Percentiles rank a stretch among this genome's conserved stretches.
Conservation (phyloP, 805 yeast species). For the Candida schatavii region DNA sequence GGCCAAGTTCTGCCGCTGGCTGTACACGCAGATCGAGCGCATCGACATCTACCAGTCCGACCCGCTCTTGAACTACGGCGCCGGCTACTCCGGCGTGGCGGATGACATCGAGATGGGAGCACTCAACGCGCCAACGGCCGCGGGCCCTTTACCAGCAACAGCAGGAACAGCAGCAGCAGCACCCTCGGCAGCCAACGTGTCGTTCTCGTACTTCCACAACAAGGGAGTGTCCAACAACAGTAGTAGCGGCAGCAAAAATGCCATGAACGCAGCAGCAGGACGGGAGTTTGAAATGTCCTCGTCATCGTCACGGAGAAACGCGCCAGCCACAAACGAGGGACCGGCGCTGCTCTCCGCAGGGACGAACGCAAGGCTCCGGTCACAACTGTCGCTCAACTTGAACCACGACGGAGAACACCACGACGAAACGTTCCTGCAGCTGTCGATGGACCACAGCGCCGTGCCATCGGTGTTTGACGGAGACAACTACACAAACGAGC, state of each 20-base stretch:
- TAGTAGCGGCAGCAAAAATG: not conserved
- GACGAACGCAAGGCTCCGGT: conserved; percentile 5
- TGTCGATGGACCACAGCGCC: conserved; percentile 34
- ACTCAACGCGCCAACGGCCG: not conserved
- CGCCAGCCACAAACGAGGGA: conserved; percentile 15
- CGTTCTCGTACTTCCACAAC: conserved; percentile 7
- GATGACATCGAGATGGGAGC: conserved; percentile 4
- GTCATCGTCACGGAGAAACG: conserved; percentile 27
- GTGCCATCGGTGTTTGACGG: conserved; percentile 40
- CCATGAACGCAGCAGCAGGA: conserved; percentile 3
- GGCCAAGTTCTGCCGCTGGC: conserved; percentile 67
- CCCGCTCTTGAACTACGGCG: conserved; percentile 23
- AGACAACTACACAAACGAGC: conserved; percentile 17
- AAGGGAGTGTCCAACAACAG: conserved; percentile 7
- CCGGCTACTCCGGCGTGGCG: not conserved
- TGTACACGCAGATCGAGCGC: conserved; percentile 42
- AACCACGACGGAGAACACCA: conserved; percentile 14
- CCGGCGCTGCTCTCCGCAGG: conserved; percentile 6
- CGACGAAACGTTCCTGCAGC: conserved; percentile 8
- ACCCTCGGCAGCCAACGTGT: conserved; percentile 2
- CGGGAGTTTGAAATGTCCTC: conserved; percentile 22
- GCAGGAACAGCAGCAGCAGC: no score
- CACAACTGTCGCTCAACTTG: conserved; percentile 1
- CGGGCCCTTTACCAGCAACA: not conserved
- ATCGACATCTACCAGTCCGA: conserved; percentile 26